phyloP scores from a whole-genome alignment of 257 asterid genomes.

The Parsonsia alboflavescens region DNA sequence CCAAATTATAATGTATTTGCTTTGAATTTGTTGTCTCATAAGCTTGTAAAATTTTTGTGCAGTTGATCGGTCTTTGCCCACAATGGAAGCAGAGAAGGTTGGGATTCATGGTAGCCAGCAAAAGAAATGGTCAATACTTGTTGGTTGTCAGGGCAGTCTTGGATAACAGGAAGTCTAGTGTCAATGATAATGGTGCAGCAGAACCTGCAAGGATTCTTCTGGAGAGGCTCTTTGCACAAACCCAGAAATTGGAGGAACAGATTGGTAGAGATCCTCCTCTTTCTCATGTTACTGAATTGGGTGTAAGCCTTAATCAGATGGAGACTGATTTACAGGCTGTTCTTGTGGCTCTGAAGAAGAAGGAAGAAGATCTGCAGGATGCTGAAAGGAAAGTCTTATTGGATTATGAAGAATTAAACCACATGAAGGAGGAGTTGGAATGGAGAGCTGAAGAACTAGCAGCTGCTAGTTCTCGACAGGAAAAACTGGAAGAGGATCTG shows the following conservation, averaged over 20 bases:
- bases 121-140: conserved; percentile 25
- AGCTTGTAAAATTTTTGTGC: conserved; percentile 18
- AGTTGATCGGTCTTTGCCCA: conserved; percentile 35
- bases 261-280: conserved; percentile 53
- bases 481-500: conserved; percentile 63
- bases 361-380: conserved; percentile 74
- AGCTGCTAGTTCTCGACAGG: conserved; percentile 52
- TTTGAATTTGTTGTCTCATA: neutral
- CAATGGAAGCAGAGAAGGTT: conserved; percentile 41
- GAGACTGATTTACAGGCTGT: conserved; percentile 72
- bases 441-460: conserved; percentile 44
- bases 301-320: conserved; percentile 41
- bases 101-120: conserved; percentile 24
- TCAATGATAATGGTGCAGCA: conserved; percentile 53
- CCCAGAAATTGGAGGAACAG: conserved; percentile 79
- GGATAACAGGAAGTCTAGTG: conserved; percentile 42
- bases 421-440: conserved; percentile 52
- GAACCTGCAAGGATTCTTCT: conserved; percentile 72
- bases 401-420: conserved; percentile 48
- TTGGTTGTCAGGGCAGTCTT: conserved; percentile 52
- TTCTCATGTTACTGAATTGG: conserved; percentile 50
- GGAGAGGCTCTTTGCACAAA: conserved; percentile 71
- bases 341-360: conserved; percentile 56
- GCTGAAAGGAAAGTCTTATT: conserved; percentile 51
- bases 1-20: neutral